Percentiles rank a stretch among this genome's conserved stretches.
These are phyloP conservation scores for Apiospora sp. DNA, from an alignment of 2,329 filamentous ascomycete genomes.

Conservation along the genomic window DNA sequence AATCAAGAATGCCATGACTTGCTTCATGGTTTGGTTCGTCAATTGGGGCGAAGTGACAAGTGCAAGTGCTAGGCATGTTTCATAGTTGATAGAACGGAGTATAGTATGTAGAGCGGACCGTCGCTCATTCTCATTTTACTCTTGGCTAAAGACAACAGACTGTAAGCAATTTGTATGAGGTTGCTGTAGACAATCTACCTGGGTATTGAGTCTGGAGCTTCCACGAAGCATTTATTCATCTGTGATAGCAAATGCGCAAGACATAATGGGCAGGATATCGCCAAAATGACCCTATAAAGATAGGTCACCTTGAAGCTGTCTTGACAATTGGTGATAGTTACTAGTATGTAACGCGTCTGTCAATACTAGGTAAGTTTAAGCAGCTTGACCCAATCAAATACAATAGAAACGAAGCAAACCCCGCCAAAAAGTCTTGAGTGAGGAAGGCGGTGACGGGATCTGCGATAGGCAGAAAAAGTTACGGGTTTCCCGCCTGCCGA, in stretches of 20 bases:
- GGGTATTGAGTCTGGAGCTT: background rate
- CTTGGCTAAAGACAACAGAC: too few relatives aligned
- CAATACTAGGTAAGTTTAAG: background rate
- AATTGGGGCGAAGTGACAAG: background rate
- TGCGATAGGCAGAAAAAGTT: constrained; percentile 19
- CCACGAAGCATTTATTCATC: background rate
- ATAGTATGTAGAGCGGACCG: background rate
- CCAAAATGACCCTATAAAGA: background rate
- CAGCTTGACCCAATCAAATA: background rate
- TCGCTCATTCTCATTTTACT: background rate
- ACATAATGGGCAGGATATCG: background rate
- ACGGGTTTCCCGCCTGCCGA: constrained; percentile 6
- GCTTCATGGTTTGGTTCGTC: background rate
- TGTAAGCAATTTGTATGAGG: background rate
- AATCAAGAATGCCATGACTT: background rate
- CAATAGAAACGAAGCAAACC: background rate
- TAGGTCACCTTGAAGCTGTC: background rate
- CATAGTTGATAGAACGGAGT: background rate
- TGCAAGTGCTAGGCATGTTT: background rate
- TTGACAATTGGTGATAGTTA: background rate
- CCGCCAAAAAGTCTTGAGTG: background rate
- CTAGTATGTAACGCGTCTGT: background rate
- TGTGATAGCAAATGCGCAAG: too few relatives aligned
- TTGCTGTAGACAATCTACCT: background rate
- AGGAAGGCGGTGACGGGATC: constrained; percentile 1